These are phyloP conservation scores for rapeseed (Brassica napus) DNA, from an alignment of 345 rosid species.

Conservation along the genomic window DNA sequence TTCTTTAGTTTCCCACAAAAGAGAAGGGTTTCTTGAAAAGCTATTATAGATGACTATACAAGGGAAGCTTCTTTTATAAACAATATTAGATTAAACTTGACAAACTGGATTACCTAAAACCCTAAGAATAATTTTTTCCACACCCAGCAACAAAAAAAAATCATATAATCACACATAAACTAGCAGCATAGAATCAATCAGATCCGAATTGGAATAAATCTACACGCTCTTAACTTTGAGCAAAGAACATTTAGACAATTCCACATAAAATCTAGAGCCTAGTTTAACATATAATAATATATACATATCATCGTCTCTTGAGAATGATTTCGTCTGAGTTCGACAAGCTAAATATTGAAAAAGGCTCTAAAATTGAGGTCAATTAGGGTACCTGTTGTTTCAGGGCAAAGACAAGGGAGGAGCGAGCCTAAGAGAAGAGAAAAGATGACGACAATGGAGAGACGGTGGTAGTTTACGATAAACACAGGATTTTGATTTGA, in stretches of 20 bases:
- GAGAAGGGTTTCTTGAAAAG: not conserved
- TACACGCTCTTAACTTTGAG: not conserved
- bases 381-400: slow-evolving; percentile 13
- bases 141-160: not conserved
- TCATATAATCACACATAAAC: not conserved
- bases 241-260: slow-evolving; percentile 13
- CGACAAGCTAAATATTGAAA: not conserved
- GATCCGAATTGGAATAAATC: slow-evolving; percentile 3
- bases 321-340: slow-evolving; percentile 4
- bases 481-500: not conserved
- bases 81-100: not conserved
- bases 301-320: not conserved
- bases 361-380: slow-evolving; percentile 4
- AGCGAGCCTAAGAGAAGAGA: not conserved
- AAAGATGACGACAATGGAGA: not conserved
- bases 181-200: slow-evolving; percentile 11
- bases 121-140: not conserved
- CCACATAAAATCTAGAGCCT: not conserved
- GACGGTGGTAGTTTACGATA: not conserved
- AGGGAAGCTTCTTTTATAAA: not conserved
- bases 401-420: not conserved
- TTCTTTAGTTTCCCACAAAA: slow-evolving; percentile 5
- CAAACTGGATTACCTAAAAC: not conserved
- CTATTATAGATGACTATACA: not conserved
- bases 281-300: not conserved